A percentile compares a stretch with the other conserved stretches of the same genome.
Evolutionary conservation across 257 asterid genomes (phyloP).

Genomic region (Cordia subcordata): DNA sequence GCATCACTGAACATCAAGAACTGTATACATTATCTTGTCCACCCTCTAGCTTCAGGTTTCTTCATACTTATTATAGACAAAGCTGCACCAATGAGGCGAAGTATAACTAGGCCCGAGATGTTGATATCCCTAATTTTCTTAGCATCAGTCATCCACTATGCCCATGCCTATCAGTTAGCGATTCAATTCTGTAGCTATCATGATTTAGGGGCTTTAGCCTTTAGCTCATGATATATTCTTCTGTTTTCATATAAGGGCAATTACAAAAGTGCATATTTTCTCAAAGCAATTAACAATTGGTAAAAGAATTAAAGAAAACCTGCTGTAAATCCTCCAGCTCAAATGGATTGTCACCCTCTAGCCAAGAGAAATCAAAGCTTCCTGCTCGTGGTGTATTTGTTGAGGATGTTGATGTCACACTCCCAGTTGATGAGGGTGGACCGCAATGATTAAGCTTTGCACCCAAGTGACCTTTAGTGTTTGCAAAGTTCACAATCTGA

Average conservation of each 20-base stretch:
- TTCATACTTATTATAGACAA: no score
- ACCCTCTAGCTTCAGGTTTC: no score
- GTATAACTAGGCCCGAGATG: no score
- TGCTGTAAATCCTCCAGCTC: slow-evolving; percentile 76
- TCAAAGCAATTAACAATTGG: slow-evolving; percentile 7
- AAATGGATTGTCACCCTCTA: slow-evolving; percentile 56
- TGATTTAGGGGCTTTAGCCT: neutral
- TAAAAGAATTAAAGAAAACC: slow-evolving; percentile 43
- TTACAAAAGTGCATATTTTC: neutral
- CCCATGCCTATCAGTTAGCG: neutral
- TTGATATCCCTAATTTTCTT: no score
- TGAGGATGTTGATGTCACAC: slow-evolving; percentile 82
- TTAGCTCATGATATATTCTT: neutral
- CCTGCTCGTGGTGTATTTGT: slow-evolving; percentile 86
- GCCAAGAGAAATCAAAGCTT: slow-evolving; percentile 67
- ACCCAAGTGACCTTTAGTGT: slow-evolving; percentile 67
- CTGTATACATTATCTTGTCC: no score
- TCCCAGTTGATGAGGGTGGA: slow-evolving; percentile 87
- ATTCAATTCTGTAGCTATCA: neutral
- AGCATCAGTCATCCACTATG: no score
- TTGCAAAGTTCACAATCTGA: slow-evolving; percentile 46
- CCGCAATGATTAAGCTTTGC: slow-evolving; percentile 63
- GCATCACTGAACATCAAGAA: no score
- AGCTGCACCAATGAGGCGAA: no score
- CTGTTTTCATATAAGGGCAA: neutral